Evolutionary conservation across 2,329 filamentous ascomycete genomes (phyloP).

Genomic region (Alternaria triticina): DNA sequence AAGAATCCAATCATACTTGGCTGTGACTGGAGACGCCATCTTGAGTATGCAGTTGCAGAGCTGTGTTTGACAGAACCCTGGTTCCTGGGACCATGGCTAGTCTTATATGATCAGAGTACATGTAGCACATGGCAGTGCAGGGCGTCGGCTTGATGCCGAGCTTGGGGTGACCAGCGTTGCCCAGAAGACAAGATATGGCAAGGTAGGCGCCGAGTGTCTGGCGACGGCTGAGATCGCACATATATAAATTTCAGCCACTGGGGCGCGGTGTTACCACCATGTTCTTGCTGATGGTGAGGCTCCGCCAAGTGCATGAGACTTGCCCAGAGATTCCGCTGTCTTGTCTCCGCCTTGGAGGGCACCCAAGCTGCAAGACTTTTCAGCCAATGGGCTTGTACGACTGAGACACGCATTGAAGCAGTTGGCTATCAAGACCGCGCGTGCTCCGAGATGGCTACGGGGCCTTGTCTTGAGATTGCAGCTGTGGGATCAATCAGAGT

Average conservation of each 20-base stretch:
- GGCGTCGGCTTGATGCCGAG: neutral
- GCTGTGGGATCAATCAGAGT: neutral
- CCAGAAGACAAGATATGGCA: neutral
- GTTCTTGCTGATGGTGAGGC: neutral
- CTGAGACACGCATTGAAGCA: neutral
- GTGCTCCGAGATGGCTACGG: neutral
- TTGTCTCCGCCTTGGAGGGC: slow-evolving; percentile 8
- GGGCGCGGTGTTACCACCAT: neutral
- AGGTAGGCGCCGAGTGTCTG: neutral
- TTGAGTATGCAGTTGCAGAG: neutral
- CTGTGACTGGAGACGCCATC: slow-evolving; percentile 30
- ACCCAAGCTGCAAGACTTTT: neutral
- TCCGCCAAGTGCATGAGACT: slow-evolving; percentile 7
- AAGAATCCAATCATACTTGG: slow-evolving; percentile 51
- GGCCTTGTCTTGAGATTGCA: neutral
- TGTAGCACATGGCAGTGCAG: neutral
- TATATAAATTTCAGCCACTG: neutral
- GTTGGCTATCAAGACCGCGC: neutral
- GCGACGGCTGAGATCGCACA: neutral
- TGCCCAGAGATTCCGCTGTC: slow-evolving; percentile 11
- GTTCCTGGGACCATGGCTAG: neutral
- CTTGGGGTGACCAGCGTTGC: neutral
- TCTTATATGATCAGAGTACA: slow-evolving; percentile 2
- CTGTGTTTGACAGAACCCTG: neutral
- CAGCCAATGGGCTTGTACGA: neutral